Conservation (phyloP, 192 early-diverging fungal genomes). For the Entophlyctis luteolus region DNA sequence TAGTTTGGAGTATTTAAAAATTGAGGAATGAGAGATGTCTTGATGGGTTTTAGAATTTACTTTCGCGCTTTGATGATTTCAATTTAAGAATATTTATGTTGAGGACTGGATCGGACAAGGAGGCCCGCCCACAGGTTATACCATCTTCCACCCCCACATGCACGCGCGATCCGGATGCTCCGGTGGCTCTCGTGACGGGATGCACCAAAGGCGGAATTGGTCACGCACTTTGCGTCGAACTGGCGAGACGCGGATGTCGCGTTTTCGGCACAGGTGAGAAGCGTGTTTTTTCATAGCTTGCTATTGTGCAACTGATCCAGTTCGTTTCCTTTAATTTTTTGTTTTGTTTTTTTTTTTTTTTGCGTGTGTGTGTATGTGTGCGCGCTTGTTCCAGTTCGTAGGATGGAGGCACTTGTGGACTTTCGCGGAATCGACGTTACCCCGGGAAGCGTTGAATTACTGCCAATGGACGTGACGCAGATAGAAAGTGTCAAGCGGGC, state of each 20-base stretch:
- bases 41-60: background rate
- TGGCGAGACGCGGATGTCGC: conserved; percentile 20
- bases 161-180: background rate
- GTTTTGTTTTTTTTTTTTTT: background rate
- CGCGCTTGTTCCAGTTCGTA: background rate
- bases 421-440: background rate
- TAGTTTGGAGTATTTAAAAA: too few species aligned
- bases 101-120: too few species aligned
- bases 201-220: conserved; percentile 26
- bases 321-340: background rate
- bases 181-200: conserved; percentile 25
- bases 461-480: conserved; percentile 25
- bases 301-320: background rate
- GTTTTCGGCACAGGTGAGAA: conserved; percentile 21
- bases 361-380: too few species aligned
- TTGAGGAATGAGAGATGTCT: too few species aligned
- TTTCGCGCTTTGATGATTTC: background rate
- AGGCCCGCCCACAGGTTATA: too few species aligned
- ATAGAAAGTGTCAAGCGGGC: conserved; percentile 2
- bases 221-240: conserved; percentile 1
- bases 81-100: too few species aligned
- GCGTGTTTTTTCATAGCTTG: background rate
- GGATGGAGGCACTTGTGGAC: conserved; percentile 2
- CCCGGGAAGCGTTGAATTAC: conserved; percentile 4
- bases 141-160: background rate